Conservation (phyloP, 768 basidiomycete genomes). For the Agrocybe pediades region DNA sequence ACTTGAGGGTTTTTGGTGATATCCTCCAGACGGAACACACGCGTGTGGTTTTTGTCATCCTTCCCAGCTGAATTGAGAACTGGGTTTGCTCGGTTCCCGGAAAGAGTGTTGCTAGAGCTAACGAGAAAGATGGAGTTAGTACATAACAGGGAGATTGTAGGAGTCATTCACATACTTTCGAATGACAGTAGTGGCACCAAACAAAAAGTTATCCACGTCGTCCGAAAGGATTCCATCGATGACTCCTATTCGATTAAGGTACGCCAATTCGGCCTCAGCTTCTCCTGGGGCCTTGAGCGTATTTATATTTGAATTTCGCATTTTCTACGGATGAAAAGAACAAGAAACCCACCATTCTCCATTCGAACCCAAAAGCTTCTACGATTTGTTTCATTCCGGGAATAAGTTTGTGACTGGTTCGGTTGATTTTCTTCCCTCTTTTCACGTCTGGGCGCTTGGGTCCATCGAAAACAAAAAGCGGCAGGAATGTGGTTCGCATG, state of each 20-base stretch:
- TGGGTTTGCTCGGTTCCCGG: slow-evolving; percentile 68
- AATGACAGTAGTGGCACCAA: slow-evolving; percentile 82
- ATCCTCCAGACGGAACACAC: slow-evolving; percentile 41
- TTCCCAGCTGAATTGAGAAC: slow-evolving; percentile 65
- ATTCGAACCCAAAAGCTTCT: slow-evolving; percentile 80
- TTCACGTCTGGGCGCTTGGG: slow-evolving; percentile 82
- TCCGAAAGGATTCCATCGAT: slow-evolving; percentile 92
- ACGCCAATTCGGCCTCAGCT: slow-evolving; percentile 92
- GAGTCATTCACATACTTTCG: slow-evolving; percentile 63
- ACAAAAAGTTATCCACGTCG: slow-evolving; percentile 91
- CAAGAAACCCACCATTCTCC: slow-evolving; percentile 53
- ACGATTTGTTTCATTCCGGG: slow-evolving; percentile 80
- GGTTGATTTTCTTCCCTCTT: slow-evolving; percentile 71
- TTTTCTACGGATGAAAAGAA: background rate
- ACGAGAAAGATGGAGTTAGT: slow-evolving; percentile 9
- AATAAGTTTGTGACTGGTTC: slow-evolving; percentile 62
- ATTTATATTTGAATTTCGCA: slow-evolving; percentile 22
- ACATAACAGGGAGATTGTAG: background rate
- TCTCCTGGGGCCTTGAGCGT: slow-evolving; percentile 78
- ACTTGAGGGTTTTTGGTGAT: slow-evolving; percentile 43
- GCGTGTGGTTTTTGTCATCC: slow-evolving; percentile 73
- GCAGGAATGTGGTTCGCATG: slow-evolving; percentile 76
- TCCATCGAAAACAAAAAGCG: slow-evolving; percentile 92
- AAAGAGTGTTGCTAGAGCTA: slow-evolving; percentile 72
- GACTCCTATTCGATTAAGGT: slow-evolving; percentile 76